phyloP scores from a whole-genome alignment of 805 yeast species.

The Clavispora santaluciae region DNA sequence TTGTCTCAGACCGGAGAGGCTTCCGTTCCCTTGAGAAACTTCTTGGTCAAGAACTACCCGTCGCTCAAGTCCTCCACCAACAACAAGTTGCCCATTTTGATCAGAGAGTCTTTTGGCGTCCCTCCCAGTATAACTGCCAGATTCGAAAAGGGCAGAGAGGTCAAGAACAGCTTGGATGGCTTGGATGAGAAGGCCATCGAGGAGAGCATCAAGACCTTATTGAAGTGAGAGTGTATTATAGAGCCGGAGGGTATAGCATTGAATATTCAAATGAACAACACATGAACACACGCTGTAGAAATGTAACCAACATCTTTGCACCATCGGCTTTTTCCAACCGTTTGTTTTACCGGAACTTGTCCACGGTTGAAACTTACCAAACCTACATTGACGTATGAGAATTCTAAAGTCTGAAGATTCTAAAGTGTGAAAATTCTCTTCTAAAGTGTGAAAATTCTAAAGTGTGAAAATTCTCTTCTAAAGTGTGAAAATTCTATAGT shows the following conservation, averaged over 20 bases:
- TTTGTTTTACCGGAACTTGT: too few species aligned
- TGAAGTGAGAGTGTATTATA: conserved; percentile 19
- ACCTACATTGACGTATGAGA: too few species aligned
- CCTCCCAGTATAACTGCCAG: conserved; percentile 74
- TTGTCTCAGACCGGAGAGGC: conserved; percentile 76
- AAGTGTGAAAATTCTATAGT: too few species aligned
- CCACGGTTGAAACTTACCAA: too few species aligned
- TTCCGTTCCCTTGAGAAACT: conserved; percentile 60
- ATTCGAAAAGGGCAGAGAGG: conserved; percentile 20
- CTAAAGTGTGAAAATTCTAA: too few species aligned
- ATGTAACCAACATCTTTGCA: too few species aligned
- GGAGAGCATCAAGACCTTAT: conserved; percentile 34
- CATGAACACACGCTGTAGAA: neutral
- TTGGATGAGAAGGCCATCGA: conserved; percentile 43
- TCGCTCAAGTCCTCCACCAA: conserved; percentile 50
- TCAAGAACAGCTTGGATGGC: conserved; percentile 40
- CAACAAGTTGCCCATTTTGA: conserved; percentile 65
- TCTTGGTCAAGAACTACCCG: conserved; percentile 61
- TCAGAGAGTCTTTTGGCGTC: conserved; percentile 72
- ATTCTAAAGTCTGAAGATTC: too few species aligned
- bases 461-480: too few species aligned
- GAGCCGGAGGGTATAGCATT: neutral
- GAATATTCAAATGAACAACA: neutral
- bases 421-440: too few species aligned
- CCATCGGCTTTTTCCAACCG: too few species aligned